Base-by-base conservation (phyloP, 2,329 filamentous ascomycete species). In the Neonectria hederae region DNA sequence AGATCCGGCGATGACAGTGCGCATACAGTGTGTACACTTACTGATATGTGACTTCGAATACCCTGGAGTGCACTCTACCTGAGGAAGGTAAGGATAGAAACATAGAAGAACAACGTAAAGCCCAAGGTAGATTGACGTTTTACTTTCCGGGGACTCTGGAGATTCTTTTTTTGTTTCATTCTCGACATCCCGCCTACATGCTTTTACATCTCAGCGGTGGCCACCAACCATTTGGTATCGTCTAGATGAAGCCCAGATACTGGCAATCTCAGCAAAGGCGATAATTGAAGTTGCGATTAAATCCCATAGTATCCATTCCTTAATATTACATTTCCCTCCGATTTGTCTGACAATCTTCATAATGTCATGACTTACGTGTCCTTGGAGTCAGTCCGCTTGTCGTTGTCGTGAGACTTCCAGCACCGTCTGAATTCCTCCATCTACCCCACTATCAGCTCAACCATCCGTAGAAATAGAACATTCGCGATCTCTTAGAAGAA, bases 401-500 rank as follows among this genome's bases (percentile, higher is more conserved):
- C 90, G 78, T 98, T 98, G 53, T 93, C 90, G 73, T 97, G 90
- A 68, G 84, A 85, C 81, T 97, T 97, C 95, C 95, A 98, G 80
- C 95, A 98, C 73, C 91, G 87, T 74, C 89, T 90, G 77, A 98
- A 98, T 2, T 86, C 85, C 76, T 96, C 91, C 92, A 98, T 97
- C 95, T 98, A 52, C 7, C 45, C 52, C 35, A 59, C 28, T 35
- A 62, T 73, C 57, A 73, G 70, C 30, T 43, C 30, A 40, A 6
- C 43, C 24, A 3, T 54, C 53, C 8, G 38, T 4, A 42, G 40
- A 38, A n/a, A 28, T 26, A 54, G 24, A 24, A 10, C 17, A 21
- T 3, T n/a, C 8, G 11, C n/a, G 22, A 22, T 30, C 48, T 32
- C 6, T 19, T 2, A n/a, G 10, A 30, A 30, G 26, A 21, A 35